Evolutionary conservation across 345 rosid species (phyloP), one percentile per base, ranked within the genome.

Genomic region (Lepidium africanum): DNA sequence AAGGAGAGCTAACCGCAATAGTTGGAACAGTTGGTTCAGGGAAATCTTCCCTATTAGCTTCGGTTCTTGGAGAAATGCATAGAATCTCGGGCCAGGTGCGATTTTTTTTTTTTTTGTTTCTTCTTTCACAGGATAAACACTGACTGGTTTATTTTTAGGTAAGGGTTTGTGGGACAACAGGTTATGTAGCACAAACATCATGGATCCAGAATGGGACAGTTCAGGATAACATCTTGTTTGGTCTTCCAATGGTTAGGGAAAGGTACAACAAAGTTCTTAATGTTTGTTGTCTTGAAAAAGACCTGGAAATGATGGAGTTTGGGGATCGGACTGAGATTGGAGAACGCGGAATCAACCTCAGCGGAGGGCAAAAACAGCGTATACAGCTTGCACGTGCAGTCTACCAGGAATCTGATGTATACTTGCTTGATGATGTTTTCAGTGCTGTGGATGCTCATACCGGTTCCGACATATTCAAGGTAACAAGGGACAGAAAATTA

Each of bases 361-460:
- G 98, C 16, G 98, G 98, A 6, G 97, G 98, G 10, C 98, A 93
- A 83, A 93, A 93, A 79, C 98, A 93, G 79, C 81, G 98, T 51
- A 81, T 93, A 58, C 98, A 93, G 63, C 94, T 93, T 3, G 98
- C 98, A 7, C 82, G 96, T 50, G 96, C 97, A 1, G 97, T 90
- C 42, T 93, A 90, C 73, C 97, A 90, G 72, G 97, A 93, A 66
- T 78, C 77, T 54, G 98, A 93, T 70, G 86, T 86, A 33, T 93
- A 88, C 73, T 87, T 93, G 71, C 92, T 93, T 5, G 98, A 93
- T 67, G 98, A 93, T 62, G 87, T 90, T 73, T 93, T 93, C 43
- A 93, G 98, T 47, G 97, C 96, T 15, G 97, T 93, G 49, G 98
- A 93, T 84, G 97, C 98, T 49, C 97, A 93, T 75, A 93, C 98